Percentiles rank a stretch among this genome's conserved stretches.
Evolutionary conservation across 768 basidiomycete species (phyloP).

Genomic region (Coprinopsis marcescibilis): DNA sequence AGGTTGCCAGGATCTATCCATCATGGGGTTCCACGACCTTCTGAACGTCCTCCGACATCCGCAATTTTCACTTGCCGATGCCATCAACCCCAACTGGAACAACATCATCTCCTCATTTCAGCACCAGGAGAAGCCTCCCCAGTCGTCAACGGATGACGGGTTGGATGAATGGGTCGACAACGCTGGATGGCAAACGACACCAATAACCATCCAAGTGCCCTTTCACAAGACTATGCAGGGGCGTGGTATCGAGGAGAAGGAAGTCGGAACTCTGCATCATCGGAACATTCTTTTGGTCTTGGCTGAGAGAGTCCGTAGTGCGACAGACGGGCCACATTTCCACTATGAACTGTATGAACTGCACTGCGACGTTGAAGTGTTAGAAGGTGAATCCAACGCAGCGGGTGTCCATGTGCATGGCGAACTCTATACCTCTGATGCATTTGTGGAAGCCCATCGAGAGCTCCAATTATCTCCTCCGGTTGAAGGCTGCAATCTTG

Average conservation of each 20-base stretch:
- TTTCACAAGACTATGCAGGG: not conserved
- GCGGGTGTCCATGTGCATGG: conserved; percentile 10
- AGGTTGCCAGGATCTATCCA: not conserved
- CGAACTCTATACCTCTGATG: conserved; percentile 19
- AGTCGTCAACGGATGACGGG: not conserved
- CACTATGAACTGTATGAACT: conserved; percentile 13
- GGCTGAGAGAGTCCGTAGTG: not conserved
- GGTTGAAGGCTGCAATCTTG: conserved; percentile 9
- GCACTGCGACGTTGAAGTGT: too few relatives aligned
- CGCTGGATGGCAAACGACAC: not conserved
- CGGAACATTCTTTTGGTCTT: not conserved
- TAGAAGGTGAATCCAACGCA: not conserved
- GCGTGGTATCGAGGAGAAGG: not conserved
- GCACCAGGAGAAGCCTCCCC: too few relatives aligned
- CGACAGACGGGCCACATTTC: conserved; percentile 7
- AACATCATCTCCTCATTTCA: not conserved
- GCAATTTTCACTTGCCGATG: not conserved
- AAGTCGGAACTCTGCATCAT: not conserved
- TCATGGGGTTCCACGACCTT: not conserved
- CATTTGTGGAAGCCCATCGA: conserved; percentile 14
- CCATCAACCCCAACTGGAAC: not conserved
- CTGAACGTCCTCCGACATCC: not conserved
- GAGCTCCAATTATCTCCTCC: not conserved
- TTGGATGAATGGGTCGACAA: not conserved
- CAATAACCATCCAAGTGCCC: not conserved